Conservation (phyloP, 495 filamentous ascomycete genomes). For the Neurospora pannonica region DNA sequence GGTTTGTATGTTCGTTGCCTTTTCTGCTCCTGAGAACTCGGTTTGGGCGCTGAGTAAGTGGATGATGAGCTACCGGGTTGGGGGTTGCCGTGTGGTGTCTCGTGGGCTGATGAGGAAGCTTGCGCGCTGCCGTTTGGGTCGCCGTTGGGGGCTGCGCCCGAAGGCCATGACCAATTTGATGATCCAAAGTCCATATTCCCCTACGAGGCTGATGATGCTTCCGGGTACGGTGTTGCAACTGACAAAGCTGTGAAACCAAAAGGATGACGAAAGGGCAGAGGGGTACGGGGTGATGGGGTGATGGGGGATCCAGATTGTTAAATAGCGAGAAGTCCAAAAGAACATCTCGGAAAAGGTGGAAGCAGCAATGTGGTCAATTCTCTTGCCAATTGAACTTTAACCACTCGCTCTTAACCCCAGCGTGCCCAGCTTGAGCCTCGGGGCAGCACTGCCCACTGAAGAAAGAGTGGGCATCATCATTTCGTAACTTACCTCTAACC, state of each 20-base stretch:
- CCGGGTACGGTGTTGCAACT: background rate
- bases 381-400: background rate
- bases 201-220: background rate
- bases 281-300: background rate
- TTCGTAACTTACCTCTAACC: background rate
- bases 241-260: background rate
- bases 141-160: background rate
- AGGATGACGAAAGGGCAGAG: background rate
- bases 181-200: background rate
- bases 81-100: background rate
- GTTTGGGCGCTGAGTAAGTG: background rate
- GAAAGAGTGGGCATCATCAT: background rate
- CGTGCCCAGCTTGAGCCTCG: background rate
- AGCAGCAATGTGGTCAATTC: background rate
- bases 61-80: background rate
- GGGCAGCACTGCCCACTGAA: background rate
- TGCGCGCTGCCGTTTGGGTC: background rate
- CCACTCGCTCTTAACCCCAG: background rate
- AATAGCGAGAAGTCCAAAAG: background rate
- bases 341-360: background rate
- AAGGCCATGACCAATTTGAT: conserved; percentile 11
- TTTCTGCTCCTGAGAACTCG: conserved; percentile 5
- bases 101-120: background rate
- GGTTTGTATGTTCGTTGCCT: conserved; percentile 48
- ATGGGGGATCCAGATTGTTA: background rate